Conservation (phyloP, 208 protist genomes). For the Acanthamoeba sp. region DNA sequence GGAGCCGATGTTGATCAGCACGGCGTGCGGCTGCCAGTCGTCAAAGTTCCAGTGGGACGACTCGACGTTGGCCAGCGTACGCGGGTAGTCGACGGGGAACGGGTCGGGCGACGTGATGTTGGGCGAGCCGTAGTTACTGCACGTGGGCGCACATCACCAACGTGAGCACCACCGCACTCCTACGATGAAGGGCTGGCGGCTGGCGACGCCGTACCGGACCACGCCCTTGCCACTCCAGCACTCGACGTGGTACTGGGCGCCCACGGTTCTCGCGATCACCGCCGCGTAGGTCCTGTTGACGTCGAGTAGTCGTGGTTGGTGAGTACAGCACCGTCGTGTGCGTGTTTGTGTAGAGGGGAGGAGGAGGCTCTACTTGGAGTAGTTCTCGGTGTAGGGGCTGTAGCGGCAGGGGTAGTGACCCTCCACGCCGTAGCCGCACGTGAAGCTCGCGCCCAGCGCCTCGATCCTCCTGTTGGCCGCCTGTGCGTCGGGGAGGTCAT, state of each 20-base stretch:
- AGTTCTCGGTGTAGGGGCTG: constrained; percentile 31
- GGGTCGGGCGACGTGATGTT: constrained; percentile 44
- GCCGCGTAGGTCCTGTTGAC: neutral
- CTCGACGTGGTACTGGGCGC: constrained; percentile 29
- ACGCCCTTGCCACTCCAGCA: constrained; percentile 47
- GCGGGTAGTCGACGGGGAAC: constrained; percentile 9
- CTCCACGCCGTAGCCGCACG: constrained; percentile 49
- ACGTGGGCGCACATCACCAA: too few species aligned
- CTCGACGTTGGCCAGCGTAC: neutral
- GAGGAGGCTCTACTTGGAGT: constrained; percentile 11
- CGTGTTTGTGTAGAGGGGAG: neutral
- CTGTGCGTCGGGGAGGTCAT: neutral
- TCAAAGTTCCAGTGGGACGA: constrained; percentile 18
- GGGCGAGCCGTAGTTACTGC: constrained; percentile 25
- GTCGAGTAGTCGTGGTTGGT: neutral
- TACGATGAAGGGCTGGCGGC: neutral
- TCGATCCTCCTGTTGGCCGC: constrained; percentile 6
- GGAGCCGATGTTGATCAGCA: neutral
- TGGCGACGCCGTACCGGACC: neutral
- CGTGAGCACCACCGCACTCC: too few species aligned
- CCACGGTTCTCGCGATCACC: neutral
- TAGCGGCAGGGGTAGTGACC: constrained; percentile 21
- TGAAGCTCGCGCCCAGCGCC: constrained; percentile 25
- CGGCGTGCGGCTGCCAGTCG: neutral
- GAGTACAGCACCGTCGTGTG: neutral